These are phyloP conservation scores for Podospora didyma DNA, from an alignment of 495 filamentous ascomycete genomes.

Conservation along the genomic window DNA sequence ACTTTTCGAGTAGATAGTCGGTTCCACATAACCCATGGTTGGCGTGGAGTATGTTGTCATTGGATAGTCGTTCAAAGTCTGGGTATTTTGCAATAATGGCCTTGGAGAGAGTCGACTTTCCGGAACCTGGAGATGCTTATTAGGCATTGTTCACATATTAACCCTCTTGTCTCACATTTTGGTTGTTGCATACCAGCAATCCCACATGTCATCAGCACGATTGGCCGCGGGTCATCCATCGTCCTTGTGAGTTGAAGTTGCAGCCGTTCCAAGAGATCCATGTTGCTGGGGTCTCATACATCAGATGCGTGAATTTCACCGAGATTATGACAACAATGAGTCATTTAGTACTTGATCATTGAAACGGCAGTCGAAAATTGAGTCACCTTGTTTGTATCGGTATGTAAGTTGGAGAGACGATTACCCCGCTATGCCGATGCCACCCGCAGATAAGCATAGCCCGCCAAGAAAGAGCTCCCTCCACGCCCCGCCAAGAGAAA, in stretches of 20 bases:
- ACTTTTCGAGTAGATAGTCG: conserved; percentile 31
- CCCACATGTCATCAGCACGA: conserved; percentile 16
- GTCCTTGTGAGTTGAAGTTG: conserved; percentile 6
- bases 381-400: too few relatives aligned
- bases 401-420: too few relatives aligned
- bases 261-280: conserved; percentile 7
- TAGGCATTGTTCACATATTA: background rate
- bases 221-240: conserved; percentile 1
- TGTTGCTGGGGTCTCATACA: background rate
- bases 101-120: conserved; percentile 14
- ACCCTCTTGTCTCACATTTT: background rate
- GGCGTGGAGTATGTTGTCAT: conserved; percentile 28
- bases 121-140: conserved; percentile 1
- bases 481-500: too few relatives aligned
- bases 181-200: conserved; percentile 12
- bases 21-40: conserved; percentile 32
- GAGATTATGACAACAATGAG: too few relatives aligned
- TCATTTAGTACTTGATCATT: too few relatives aligned
- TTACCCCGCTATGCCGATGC: too few relatives aligned
- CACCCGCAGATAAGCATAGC: too few relatives aligned
- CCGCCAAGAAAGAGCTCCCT: too few relatives aligned
- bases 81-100: conserved; percentile 10
- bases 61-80: conserved; percentile 24
- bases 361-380: too few relatives aligned
- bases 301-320: too few relatives aligned